Evolutionary conservation across 2,329 filamentous ascomycete genomes (phyloP), one percentile per base, ranked within the genome.

Genomic region (Aspergillus intermedius): DNA sequence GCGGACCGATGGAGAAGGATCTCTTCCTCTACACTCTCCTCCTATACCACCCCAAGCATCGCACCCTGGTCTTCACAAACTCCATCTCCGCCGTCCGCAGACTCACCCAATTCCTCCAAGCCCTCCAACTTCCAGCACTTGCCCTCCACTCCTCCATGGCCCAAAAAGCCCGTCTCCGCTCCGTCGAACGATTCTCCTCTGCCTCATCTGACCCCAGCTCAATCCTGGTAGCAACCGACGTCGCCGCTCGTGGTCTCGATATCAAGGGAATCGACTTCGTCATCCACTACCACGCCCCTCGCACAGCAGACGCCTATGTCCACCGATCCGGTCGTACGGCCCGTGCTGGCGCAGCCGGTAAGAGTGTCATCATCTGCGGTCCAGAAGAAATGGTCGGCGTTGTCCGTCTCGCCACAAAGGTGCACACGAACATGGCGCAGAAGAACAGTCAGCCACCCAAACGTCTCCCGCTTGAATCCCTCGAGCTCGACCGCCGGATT

Each of bases 291-390:
- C 91, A 98, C 68, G 84, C 96, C 0, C 93, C 93, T 1, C 86
- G 91, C 49, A 78, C 89, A 1, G 93, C 93, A 30, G 91, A 97
- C 67, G 86, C 86, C 43, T 98, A 98, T 64, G 91, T 98, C 12
- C 93, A 98, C 65, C 84, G 93, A 21, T 96, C 93, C 1, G 93
- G 93, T 10, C 87, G 93, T 55, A 97, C 93, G 1, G 93, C 93
- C 2, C 88, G 93, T 62, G 91, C 87, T 3, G 80, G 84, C 17
- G 81, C 81, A 10, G 81, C 79, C 0, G 93, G 93, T 34, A 80
- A 87, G 32, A 95, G 88, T 60, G 83, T 98, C 49, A 75, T 98
- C 4, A 82, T 98, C 46, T 97, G 93, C 63, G 83, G 86, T 0
- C 91, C 93, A 0, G 91, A 97, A 51, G 93, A 98, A 72, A 89